Percentiles rank a stretch among this genome's conserved stretches.
Evolutionary conservation across 1,284 basidiomycete genomes (phyloP).

Genomic region (Melanopsichium pennsylvanicum): DNA sequence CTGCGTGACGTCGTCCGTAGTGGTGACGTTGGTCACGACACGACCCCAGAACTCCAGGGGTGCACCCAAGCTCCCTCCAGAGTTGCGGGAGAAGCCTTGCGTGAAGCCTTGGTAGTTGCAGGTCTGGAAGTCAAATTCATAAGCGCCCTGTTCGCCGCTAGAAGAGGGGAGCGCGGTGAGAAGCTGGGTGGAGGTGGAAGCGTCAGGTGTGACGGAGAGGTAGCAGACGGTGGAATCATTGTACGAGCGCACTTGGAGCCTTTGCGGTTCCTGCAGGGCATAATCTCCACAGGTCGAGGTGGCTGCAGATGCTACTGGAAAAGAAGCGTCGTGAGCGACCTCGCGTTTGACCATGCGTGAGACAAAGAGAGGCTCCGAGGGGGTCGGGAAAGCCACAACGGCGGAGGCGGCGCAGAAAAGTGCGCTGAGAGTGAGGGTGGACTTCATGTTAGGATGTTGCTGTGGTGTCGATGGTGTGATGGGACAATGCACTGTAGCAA

Average conservation of each 20-base stretch:
- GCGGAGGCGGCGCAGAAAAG: slow-evolving; percentile 9
- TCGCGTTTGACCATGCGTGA: slow-evolving; percentile 23
- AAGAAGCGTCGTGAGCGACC: background rate
- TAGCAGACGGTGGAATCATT: slow-evolving; percentile 14
- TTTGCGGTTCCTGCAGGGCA: slow-evolving; percentile 13
- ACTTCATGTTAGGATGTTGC: slow-evolving; percentile 14
- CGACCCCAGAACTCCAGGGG: slow-evolving; percentile 37
- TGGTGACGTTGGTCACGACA: slow-evolving; percentile 16
- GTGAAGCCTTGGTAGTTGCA: slow-evolving; percentile 33
- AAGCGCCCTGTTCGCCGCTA: background rate
- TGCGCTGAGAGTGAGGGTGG: slow-evolving; percentile 5
- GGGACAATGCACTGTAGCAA: no score
- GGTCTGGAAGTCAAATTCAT: slow-evolving; percentile 23
- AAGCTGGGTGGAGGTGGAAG: background rate
- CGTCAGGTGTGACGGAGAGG: slow-evolving; percentile 1
- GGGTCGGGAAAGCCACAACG: slow-evolving; percentile 14
- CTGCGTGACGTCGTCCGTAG: background rate
- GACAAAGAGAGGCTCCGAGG: slow-evolving; percentile 19
- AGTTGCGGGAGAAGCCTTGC: slow-evolving; percentile 32
- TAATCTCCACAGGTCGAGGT: slow-evolving; percentile 15
- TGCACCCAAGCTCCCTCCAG: slow-evolving; percentile 21
- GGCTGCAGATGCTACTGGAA: background rate
- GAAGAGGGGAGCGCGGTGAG: slow-evolving; percentile 1
- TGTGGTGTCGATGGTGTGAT: background rate
- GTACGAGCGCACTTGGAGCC: slow-evolving; percentile 16